Evolutionary conservation across 2,329 filamentous ascomycete genomes (phyloP).

Genomic region (Aspergillus ustus): DNA sequence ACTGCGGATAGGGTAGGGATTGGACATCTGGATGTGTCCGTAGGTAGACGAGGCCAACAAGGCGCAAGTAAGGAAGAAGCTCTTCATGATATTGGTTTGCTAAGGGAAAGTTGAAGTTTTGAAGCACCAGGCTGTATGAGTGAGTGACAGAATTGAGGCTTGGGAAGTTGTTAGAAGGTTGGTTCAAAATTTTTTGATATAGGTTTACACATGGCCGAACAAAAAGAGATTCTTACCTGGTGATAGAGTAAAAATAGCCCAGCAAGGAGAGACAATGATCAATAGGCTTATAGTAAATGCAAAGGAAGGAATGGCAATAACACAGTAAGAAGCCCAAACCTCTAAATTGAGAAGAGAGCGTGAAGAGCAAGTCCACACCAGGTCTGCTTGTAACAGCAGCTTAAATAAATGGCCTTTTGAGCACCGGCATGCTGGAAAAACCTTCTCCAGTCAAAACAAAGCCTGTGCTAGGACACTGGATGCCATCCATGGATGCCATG

Average conservation of each 20-base stretch:
- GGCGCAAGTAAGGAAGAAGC: conserved; percentile 31
- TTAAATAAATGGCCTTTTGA: conserved; percentile 9
- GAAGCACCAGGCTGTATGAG: conserved; percentile 7
- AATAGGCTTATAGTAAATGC: neutral
- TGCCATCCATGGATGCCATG: conserved; percentile 12
- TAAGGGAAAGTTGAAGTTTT: neutral
- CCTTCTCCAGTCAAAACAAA: neutral
- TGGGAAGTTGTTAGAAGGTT: neutral
- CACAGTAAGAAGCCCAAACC: neutral
- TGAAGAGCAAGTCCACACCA: neutral
- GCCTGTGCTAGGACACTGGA: neutral
- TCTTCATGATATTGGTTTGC: conserved; percentile 35
- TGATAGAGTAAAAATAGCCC: conserved; percentile 2
- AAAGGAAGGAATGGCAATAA: neutral
- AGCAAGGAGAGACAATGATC: conserved; percentile 4
- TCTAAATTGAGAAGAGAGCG: neutral
- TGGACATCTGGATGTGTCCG: conserved; percentile 61
- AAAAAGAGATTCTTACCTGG: neutral
- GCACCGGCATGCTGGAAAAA: conserved; percentile 12
- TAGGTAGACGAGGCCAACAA: conserved; percentile 40
- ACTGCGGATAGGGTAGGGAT: conserved; percentile 59
- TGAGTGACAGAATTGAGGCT: neutral
- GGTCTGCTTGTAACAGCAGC: neutral
- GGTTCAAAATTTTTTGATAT: neutral
- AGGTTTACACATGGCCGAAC: neutral